Evolutionary conservation across 345 rosid genomes (phyloP).

Genomic region (Syzygium oleosum): DNA sequence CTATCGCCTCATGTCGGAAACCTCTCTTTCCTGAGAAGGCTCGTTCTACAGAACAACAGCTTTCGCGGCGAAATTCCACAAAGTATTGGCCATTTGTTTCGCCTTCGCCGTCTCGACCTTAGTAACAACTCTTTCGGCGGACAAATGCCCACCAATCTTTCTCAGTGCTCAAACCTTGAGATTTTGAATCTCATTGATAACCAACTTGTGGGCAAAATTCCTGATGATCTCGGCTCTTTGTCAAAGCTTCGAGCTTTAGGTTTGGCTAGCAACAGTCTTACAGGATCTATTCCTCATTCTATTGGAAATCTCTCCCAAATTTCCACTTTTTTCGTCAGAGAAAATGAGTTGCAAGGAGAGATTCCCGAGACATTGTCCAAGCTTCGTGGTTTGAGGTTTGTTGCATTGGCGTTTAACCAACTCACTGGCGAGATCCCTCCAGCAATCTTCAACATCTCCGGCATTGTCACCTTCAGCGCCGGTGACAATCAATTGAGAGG

Average conservation of each 20-base stretch:
- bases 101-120: fast-evolving
- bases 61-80: not conserved
- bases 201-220: not conserved
- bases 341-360: not conserved
- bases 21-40: not conserved
- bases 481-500: not conserved
- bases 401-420: not conserved
- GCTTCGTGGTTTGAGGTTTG: not conserved
- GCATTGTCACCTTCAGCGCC: not conserved
- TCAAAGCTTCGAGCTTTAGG: fast-evolving
- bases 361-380: not conserved
- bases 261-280: not conserved
- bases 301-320: not conserved
- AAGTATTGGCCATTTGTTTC: not conserved
- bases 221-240: not conserved
- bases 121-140: not conserved
- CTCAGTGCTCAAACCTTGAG: not conserved
- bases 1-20: not conserved
- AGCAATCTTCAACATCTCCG: not conserved
- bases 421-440: not conserved
- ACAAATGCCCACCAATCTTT: not conserved
- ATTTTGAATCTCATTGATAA: not conserved
- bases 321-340: fast-evolving
- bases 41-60: not conserved
- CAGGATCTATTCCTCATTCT: not conserved